phyloP scores from a whole-genome alignment of 139 green algal species.

The Asterochloris sp. region DNA sequence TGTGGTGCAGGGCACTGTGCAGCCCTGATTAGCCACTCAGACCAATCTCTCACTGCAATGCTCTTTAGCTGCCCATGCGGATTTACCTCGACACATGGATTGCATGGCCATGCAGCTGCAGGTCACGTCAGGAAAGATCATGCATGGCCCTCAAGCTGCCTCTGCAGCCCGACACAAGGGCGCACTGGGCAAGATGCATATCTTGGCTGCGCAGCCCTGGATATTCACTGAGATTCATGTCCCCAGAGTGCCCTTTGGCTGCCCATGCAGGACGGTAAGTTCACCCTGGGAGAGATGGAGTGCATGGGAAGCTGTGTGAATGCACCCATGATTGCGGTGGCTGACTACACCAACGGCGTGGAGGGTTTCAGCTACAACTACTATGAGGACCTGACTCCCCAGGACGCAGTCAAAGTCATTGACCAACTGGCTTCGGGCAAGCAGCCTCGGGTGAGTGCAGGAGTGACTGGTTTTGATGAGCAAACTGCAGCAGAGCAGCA shows the following conservation, averaged over 20 bases:
- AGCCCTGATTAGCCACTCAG: too few relatives aligned
- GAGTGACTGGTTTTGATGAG: neutral
- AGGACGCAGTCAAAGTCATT: slow-evolving; percentile 72
- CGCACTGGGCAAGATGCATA: neutral
- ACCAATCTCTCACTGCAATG: too few relatives aligned
- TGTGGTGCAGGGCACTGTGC: too few relatives aligned
- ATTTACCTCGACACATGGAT: too few relatives aligned
- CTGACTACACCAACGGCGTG: slow-evolving; percentile 84
- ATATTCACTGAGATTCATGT: neutral
- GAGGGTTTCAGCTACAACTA: slow-evolving; percentile 81
- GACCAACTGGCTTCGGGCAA: slow-evolving; percentile 74
- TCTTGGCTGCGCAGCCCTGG: neutral
- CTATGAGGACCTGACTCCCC: slow-evolving; percentile 94
- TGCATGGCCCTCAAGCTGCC: too few relatives aligned
- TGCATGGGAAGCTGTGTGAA: slow-evolving; percentile 99
- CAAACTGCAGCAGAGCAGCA: neutral
- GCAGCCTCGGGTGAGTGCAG: slow-evolving; percentile 44
- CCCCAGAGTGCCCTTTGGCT: neutral
- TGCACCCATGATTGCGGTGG: slow-evolving; percentile 96
- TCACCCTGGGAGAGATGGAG: slow-evolving; percentile 99
- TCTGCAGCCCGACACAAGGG: too few relatives aligned
- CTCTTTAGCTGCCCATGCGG: too few relatives aligned
- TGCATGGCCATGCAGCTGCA: too few relatives aligned
- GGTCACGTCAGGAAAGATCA: too few relatives aligned
- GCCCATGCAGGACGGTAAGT: slow-evolving; percentile 77